Evolutionary conservation across 768 basidiomycete species (phyloP), one percentile per base, ranked within the genome.

Genomic region (Gautieria morchelliformis): DNA sequence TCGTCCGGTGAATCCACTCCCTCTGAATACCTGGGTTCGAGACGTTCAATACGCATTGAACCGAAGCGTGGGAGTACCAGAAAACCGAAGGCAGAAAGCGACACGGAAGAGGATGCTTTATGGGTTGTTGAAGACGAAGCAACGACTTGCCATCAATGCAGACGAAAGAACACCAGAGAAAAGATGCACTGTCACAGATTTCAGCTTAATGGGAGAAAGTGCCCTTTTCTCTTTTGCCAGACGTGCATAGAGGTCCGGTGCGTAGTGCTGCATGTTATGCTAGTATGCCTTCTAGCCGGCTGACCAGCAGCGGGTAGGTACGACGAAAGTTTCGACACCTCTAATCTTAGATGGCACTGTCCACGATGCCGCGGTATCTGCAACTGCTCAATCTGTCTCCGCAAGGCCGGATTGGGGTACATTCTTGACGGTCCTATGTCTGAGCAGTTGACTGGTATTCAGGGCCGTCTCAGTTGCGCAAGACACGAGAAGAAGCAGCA

Each of bases 61-160:
- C 12, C 2, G 10, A 20, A 30, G 11, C 14, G 1, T 1, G 3
- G n/a, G 24, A 30, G 32, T 17, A 15, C 3, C 24, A 15, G 48
- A 12, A 30, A 27, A 30, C 5, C 33, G 11, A 49, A 46, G 2
- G 45, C 45, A 27, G 24, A 46, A 2, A 46, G 8, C 24, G n/a
- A 20, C 45, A 46, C 24, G n/a, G n/a, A 20, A 46, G 45, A 4
- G 10, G 7, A 14, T 9, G 45, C 8, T 46, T 10, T 27, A 46
- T 11, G 10, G 19, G 19, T 20, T 3, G 12, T 20, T 27, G 45
- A 46, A 24, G 27, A 22, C n/a, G 48, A 49, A 10, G 48, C n/a
- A 7, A 19, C 48, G 27, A 49, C 48, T 11, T 57, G 56, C 30
- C 56, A 57, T 24, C 56, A 57, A 40, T 57, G 56, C 37, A 57